phyloP scores from a whole-genome alignment of 2,329 filamentous ascomycete species.

The Leptosphaerulina australis region DNA sequence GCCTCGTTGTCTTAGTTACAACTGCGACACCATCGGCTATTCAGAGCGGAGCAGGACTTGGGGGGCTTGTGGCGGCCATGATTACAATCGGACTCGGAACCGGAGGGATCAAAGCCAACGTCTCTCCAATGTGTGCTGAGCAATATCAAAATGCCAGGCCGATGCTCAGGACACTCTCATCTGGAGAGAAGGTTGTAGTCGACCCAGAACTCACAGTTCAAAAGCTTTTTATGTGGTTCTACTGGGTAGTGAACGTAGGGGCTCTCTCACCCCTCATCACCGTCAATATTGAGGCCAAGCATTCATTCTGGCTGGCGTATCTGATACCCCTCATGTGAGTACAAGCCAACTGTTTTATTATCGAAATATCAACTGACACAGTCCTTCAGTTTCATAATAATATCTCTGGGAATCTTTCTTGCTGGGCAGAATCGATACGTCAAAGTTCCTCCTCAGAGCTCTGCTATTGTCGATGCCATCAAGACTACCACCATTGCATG shows the following conservation, averaged over 20 bases:
- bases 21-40: conserved; percentile 13
- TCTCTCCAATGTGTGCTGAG: conserved; percentile 18
- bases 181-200: conserved; percentile 15
- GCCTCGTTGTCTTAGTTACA: conserved; percentile 14
- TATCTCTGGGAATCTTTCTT: conserved; percentile 1
- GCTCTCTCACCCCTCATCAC: conserved; percentile 15
- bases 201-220: conserved; percentile 19
- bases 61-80: conserved; percentile 15
- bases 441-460: conserved; percentile 16
- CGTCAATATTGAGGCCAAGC: conserved; percentile 15
- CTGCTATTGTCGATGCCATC: conserved; percentile 17
- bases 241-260: conserved; percentile 15
- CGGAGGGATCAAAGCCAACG: conserved; percentile 22
- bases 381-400: conserved; percentile 5
- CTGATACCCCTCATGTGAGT: neutral
- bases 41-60: conserved; percentile 8
- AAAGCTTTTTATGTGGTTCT: conserved; percentile 18
- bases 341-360: no score
- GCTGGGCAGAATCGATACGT: conserved; percentile 12
- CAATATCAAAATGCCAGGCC: conserved; percentile 10
- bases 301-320: conserved; percentile 18
- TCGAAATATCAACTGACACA: neutral
- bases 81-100: conserved; percentile 18
- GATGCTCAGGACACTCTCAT: conserved; percentile 3
- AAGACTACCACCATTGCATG: conserved; percentile 1